A percentile compares a stretch with the other conserved stretches of the same genome.
phyloP scores from a whole-genome alignment of 805 yeast species.

The Brettanomyces sp. region DNA sequence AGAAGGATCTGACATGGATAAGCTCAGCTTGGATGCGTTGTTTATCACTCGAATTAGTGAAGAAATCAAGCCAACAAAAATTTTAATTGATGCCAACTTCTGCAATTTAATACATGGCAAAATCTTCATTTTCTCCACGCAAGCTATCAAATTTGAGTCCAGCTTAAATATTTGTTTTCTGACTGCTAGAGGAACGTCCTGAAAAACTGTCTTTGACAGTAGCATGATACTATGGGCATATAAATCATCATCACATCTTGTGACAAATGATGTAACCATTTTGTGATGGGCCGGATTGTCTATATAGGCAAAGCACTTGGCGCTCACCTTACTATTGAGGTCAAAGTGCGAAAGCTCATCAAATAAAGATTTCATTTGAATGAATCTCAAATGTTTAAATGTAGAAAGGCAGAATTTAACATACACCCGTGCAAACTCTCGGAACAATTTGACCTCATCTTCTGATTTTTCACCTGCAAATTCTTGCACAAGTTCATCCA shows the following conservation, averaged over 20 bases:
- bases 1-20: constrained; percentile 38
- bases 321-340: constrained; percentile 29
- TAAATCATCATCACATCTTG: constrained; percentile 55
- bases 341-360: constrained; percentile 43
- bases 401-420: constrained; percentile 53
- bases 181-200: constrained; percentile 50
- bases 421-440: constrained; percentile 25
- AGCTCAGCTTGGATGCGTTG: constrained; percentile 28
- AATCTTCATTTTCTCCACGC: constrained; percentile 32
- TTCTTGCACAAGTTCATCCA: neutral
- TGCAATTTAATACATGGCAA: constrained; percentile 42
- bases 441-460: neutral
- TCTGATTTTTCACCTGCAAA: neutral
- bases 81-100: constrained; percentile 41
- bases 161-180: constrained; percentile 45
- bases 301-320: constrained; percentile 26
- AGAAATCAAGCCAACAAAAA: constrained; percentile 13
- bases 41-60: constrained; percentile 13
- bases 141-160: constrained; percentile 37
- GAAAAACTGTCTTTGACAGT: constrained; percentile 53
- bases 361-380: constrained; percentile 56
- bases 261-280: constrained; percentile 40
- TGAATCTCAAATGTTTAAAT: constrained; percentile 55
- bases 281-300: constrained; percentile 1
- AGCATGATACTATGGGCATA: constrained; percentile 46